Evolutionary conservation across 2,329 filamentous ascomycete genomes (phyloP), one percentile per base, ranked within the genome.

Genomic region (Metarhizium anisopliae): DNA sequence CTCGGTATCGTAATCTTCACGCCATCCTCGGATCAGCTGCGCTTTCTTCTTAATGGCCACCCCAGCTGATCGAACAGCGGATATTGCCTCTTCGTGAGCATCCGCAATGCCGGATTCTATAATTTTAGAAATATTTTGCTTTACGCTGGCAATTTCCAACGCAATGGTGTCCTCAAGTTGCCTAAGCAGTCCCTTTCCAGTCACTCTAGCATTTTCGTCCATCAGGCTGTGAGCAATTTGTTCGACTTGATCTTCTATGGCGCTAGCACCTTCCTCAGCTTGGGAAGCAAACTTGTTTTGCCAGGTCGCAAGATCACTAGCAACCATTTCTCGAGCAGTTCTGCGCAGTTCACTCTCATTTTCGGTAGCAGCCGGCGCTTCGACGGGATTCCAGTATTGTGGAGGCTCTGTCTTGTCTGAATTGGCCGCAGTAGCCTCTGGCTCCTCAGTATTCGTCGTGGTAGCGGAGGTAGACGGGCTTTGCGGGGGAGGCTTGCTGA

Each of bases 231-330:
- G 70, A 6, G 72, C 67, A 42, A 84, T 81, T 56, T 89, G 85
- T 40, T 79, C 75, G 18, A 87, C 73, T 40, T 84, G 81, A 4
- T 83, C 78, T 38, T 93, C 87, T 59, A 97, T 90, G 59, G 94
- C 81, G 20, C 68, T 66, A 4, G 80, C 80, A 5, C 91, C 92
- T 67, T 95, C 91, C 58, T 95, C 88, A 7, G 90, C 90, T 10
- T 91, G 91, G 58, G 85, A 83, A 32, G 88, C 81, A 67, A 96
- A 96, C 66, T 95, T 95, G 59, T 83, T 83, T 70, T 96, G 88
- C 93, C 94, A 99, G 55, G 80, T 79, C 61, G 83, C 80, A 14
- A 99, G 79, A 67, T 99, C 94, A 49, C 86, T 81, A 2, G 84
- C 79, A 47, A 97, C 88, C 59, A 81, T 82, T 64, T 86, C 81